These are phyloP conservation scores for Sordariomycetes sp. DNA, from an alignment of 2,329 filamentous ascomycete genomes.

Conservation along the genomic window DNA sequence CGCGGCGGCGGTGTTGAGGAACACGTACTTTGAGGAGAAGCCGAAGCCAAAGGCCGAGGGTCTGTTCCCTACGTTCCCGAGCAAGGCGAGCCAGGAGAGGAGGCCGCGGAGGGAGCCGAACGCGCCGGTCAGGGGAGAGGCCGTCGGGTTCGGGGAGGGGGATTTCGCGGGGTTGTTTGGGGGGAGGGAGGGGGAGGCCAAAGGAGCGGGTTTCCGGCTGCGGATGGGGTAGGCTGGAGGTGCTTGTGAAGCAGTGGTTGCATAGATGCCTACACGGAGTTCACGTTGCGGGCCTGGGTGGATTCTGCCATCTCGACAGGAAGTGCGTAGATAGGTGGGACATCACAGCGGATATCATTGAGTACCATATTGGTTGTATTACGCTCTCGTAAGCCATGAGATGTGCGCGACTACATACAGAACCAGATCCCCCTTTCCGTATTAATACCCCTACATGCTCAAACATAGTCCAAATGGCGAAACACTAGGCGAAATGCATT, in stretches of 20 bases:
- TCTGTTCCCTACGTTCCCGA: constrained; percentile 95
- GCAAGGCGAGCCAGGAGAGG: constrained; percentile 84
- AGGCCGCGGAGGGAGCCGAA: constrained; percentile 56
- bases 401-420: background rate
- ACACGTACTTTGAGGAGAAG: constrained; percentile 80
- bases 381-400: constrained; percentile 2
- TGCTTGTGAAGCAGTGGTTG: background rate
- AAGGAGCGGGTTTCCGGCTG: constrained; percentile 51
- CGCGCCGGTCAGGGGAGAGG: constrained; percentile 67
- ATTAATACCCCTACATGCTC: background rate
- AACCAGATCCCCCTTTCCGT: background rate
- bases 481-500: background rate
- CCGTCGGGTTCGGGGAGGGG: constrained; percentile 36
- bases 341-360: background rate
- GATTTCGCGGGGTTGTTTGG: constrained; percentile 64
- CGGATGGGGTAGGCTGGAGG: constrained; percentile 33
- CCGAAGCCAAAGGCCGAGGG: constrained; percentile 80
- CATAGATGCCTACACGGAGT: background rate
- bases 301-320: too few relatives aligned
- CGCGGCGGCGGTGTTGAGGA: constrained; percentile 60
- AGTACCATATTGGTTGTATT: background rate
- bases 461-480: constrained; percentile 1
- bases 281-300: background rate
- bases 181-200: constrained; percentile 49
- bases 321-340: too few relatives aligned